Conservation (phyloP, 345 rosid species). For the Populus simonii region DNA sequence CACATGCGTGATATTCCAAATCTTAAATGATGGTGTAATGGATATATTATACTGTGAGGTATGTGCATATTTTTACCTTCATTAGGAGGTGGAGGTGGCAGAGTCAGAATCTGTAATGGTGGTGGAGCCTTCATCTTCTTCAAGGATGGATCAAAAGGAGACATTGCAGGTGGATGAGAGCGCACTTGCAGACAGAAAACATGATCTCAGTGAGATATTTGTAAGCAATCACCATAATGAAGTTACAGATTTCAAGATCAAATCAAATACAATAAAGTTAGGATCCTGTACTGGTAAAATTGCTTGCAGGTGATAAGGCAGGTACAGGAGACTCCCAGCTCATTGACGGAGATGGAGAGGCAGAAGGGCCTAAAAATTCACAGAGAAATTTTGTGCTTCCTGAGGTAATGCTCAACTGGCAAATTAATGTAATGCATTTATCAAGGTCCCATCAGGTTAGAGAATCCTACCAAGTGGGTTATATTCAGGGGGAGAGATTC, state of each 20-base stretch:
- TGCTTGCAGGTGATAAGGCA: slow-evolving; percentile 33
- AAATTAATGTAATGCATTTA: neutral
- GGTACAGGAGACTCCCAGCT: slow-evolving; percentile 35
- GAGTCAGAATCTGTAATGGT: slow-evolving; percentile 34
- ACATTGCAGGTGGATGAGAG: slow-evolving; percentile 38
- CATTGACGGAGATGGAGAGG: slow-evolving; percentile 25
- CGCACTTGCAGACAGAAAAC: slow-evolving; percentile 28
- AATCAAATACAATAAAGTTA: slow-evolving; percentile 13
- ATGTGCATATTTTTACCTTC: slow-evolving; percentile 32
- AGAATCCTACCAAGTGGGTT: slow-evolving; percentile 28
- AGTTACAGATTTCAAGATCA: slow-evolving; percentile 4
- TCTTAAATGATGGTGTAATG: neutral
- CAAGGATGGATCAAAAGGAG: slow-evolving; percentile 39
- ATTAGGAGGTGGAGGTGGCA: slow-evolving; percentile 72
- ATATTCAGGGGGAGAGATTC: slow-evolving; percentile 22
- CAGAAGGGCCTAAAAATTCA: slow-evolving; percentile 30
- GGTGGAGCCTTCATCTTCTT: slow-evolving; percentile 44
- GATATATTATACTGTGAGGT: neutral
- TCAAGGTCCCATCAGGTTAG: neutral
- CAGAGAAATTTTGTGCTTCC: neutral
- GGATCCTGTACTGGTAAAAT: slow-evolving; percentile 31
- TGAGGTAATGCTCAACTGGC: neutral
- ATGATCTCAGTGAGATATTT: neutral
- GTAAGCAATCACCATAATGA: slow-evolving; percentile 9
- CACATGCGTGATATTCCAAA: neutral